Evolutionary conservation across 2,329 filamentous ascomycete species (phyloP).

Genomic region (Epichloe amarillans): DNA sequence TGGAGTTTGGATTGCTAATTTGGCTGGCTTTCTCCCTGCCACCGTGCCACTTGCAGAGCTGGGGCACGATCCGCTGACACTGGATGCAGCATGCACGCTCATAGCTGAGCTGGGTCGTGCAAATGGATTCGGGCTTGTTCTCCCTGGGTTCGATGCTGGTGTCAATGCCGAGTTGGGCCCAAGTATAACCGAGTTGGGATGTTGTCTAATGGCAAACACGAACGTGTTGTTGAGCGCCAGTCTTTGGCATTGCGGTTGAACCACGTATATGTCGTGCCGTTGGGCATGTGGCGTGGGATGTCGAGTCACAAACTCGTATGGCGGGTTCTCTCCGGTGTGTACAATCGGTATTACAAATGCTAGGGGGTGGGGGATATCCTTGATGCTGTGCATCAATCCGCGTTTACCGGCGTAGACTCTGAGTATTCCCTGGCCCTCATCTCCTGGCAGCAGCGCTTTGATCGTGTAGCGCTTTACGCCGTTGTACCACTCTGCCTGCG

Average conservation of each 20-base stretch:
- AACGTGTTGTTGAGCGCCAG: constrained; percentile 94
- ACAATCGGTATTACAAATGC: constrained; percentile 82
- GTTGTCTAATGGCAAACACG: constrained; percentile 89
- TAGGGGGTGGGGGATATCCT: constrained; percentile 85
- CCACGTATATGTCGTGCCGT: constrained; percentile 90
- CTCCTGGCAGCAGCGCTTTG: constrained; percentile 81
- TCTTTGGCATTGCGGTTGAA: constrained; percentile 82
- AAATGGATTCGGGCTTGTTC: constrained; percentile 47
- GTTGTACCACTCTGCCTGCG: constrained; percentile 82
- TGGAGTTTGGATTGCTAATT: constrained; percentile 87
- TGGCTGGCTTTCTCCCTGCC: constrained; percentile 70
- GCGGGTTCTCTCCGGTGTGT: constrained; percentile 83
- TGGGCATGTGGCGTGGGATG: constrained; percentile 98
- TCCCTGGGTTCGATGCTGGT: constrained; percentile 33
- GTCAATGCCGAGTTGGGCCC: constrained; percentile 25
- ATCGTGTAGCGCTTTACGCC: constrained; percentile 85
- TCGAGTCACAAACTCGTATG: constrained; percentile 82
- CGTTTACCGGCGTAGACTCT: constrained; percentile 91
- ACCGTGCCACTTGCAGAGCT: constrained; percentile 39
- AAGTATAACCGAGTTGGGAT: constrained; percentile 47
- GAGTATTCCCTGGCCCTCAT: constrained; percentile 76
- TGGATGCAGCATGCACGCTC: constrained; percentile 48
- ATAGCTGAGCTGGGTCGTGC: constrained; percentile 47
- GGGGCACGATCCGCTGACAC: constrained; percentile 42
- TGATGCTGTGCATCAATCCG: constrained; percentile 93